Evolutionary conservation across 1,139 yeast genomes (phyloP).

Genomic region (Saccharomyces hybrid): DNA sequence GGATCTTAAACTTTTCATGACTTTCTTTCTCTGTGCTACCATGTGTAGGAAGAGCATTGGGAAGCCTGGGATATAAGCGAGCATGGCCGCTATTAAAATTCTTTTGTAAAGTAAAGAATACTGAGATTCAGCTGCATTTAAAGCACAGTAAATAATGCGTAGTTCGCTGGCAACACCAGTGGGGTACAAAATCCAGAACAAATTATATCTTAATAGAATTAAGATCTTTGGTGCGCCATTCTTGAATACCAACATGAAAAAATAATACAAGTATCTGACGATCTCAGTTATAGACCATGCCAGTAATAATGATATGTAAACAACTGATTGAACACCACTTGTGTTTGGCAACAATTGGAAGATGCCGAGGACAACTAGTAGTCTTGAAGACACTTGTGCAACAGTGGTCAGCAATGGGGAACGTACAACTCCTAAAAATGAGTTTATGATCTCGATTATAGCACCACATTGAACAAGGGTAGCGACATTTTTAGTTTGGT

Average conservation of each 20-base stretch:
- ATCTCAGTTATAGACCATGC: constrained; percentile 93
- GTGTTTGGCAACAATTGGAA: constrained; percentile 69
- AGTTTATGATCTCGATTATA: constrained; percentile 68
- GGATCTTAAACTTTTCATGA: constrained; percentile 34
- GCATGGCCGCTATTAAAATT: constrained; percentile 48
- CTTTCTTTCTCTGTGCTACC: constrained; percentile 78
- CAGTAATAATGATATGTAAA: constrained; percentile 55
- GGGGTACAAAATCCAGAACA: constrained; percentile 80
- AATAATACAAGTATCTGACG: constrained; percentile 80
- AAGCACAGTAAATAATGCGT: constrained; percentile 56
- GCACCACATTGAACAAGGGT: constrained; percentile 79
- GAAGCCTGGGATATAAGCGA: constrained; percentile 77
- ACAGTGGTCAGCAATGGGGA: constrained; percentile 78
- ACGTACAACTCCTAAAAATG: constrained; percentile 68
- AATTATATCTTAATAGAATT: constrained; percentile 70
- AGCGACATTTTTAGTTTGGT: constrained; percentile 50
- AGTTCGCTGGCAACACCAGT: constrained; percentile 85
- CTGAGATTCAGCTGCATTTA: constrained; percentile 50
- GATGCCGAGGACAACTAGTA: constrained; percentile 80
- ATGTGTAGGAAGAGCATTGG: constrained; percentile 80
- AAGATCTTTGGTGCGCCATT: constrained; percentile 49
- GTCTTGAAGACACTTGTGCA: constrained; percentile 80
- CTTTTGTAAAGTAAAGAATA: constrained; percentile 49
- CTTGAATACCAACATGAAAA: constrained; percentile 34
- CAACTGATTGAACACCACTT: constrained; percentile 43